Conservation (phyloP, 192 early-diverging fungal species). For the Entomortierella lignicola region DNA sequence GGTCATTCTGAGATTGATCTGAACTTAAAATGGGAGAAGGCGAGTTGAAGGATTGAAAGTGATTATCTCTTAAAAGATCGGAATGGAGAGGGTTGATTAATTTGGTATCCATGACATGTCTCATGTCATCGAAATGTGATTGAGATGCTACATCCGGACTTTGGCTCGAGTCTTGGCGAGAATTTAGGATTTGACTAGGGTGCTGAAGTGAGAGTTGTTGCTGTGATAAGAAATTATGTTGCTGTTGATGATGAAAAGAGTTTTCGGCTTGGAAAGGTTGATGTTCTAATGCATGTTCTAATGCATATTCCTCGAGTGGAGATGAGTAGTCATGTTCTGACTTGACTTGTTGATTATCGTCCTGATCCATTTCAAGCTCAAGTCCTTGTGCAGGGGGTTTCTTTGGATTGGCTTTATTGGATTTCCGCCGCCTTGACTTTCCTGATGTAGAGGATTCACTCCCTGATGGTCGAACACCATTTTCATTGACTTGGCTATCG, state of each 20-base stretch:
- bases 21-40: slow-evolving; percentile 39
- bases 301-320: slow-evolving; percentile 2
- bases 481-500: slow-evolving; percentile 6
- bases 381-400: background rate
- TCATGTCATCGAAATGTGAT: slow-evolving; percentile 18
- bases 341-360: slow-evolving; percentile 13
- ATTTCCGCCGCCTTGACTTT: slow-evolving; percentile 32
- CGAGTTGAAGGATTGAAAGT: slow-evolving; percentile 29
- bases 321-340: background rate
- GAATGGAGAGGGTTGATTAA: slow-evolving; percentile 25
- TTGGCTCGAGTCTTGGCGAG: slow-evolving; percentile 30
- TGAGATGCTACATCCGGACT: slow-evolving; percentile 19
- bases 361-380: background rate
- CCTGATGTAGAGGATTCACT: slow-evolving; percentile 7
- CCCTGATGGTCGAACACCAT: background rate
- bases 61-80: slow-evolving; percentile 22
- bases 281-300: slow-evolving; percentile 13
- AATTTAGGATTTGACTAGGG: slow-evolving; percentile 14
- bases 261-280: slow-evolving; percentile 6
- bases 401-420: slow-evolving; percentile 15
- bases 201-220: slow-evolving; percentile 15
- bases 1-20: slow-evolving; percentile 31
- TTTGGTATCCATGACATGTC: slow-evolving; percentile 13
- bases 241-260: slow-evolving; percentile 17
- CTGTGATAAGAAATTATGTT: slow-evolving; percentile 18